A percentile compares a stretch with the other conserved stretches of the same genome.
Conservation (phyloP, 2,329 filamentous ascomycete genomes). For the Xylaria multiplex region DNA sequence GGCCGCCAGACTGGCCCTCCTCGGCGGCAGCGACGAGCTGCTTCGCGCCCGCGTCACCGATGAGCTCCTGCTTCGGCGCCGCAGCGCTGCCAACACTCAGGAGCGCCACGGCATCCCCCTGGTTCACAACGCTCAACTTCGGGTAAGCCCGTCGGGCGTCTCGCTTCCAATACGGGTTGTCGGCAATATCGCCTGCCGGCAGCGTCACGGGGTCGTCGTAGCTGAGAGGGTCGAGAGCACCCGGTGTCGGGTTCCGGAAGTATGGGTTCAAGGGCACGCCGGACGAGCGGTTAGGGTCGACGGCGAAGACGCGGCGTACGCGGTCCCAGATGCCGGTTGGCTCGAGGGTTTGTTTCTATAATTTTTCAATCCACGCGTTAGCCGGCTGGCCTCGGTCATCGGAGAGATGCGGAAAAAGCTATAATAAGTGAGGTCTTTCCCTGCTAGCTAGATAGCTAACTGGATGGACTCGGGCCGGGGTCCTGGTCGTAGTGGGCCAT, state of each 20-base stretch:
- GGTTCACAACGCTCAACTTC: constrained; percentile 78
- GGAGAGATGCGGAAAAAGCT: neutral
- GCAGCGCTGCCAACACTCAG: constrained; percentile 85
- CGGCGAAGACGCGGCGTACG: constrained; percentile 78
- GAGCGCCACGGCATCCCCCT: constrained; percentile 86
- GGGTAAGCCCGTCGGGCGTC: constrained; percentile 87
- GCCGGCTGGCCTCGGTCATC: constrained; percentile 27
- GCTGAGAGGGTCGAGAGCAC: constrained; percentile 71
- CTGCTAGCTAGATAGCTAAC: neutral
- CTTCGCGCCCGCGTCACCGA: constrained; percentile 76
- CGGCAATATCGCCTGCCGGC: constrained; percentile 87
- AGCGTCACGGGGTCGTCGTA: constrained; percentile 86
- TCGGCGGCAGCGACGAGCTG: constrained; percentile 78
- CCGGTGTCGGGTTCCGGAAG: constrained; percentile 88
- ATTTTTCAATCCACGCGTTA: constrained; percentile 9
- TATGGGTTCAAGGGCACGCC: constrained; percentile 93
- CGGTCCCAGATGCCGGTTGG: constrained; percentile 88
- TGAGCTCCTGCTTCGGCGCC: constrained; percentile 82
- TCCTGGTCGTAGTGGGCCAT: constrained; percentile 10
- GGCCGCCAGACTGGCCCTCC: constrained; percentile 72
- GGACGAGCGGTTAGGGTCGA: constrained; percentile 89
- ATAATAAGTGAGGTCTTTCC: constrained; percentile 2
- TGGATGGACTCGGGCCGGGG: constrained; percentile 1
- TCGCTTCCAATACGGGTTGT: constrained; percentile 97
- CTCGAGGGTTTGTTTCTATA: constrained; percentile 94